Percentiles rank a stretch among this genome's conserved stretches.
Conservation (phyloP, 1,284 basidiomycete species). For the Calocybe gambosa region DNA sequence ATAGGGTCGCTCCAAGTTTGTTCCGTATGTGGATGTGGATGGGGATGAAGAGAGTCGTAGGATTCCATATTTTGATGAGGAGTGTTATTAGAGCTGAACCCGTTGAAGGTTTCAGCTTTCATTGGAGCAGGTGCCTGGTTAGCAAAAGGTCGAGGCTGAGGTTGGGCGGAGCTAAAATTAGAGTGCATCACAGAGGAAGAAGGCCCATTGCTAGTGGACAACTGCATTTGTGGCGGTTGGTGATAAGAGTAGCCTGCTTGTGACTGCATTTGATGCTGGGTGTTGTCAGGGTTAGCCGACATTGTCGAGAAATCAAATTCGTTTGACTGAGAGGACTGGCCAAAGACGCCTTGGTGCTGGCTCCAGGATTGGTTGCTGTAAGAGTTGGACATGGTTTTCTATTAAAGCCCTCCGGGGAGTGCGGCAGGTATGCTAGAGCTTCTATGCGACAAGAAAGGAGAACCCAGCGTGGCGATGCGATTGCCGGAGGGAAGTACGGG, state of each 20-base stretch:
- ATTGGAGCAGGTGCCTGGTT: background rate
- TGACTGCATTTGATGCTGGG: constrained; percentile 3
- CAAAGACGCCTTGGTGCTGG: constrained; percentile 23
- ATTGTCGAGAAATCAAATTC: constrained; percentile 21
- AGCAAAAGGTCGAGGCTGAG: constrained; percentile 9
- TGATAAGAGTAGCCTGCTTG: constrained; percentile 12
- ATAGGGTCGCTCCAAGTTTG: constrained; percentile 12
- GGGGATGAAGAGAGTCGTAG: constrained; percentile 7
- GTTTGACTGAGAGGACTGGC: constrained; percentile 28
- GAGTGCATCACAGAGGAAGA: constrained; percentile 6
- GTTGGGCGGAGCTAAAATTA: constrained; percentile 8
- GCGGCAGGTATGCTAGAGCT: constrained; percentile 11
- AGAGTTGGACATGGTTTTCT: constrained; percentile 25
- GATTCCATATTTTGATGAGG: constrained; percentile 12
- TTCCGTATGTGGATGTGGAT: constrained; percentile 9
- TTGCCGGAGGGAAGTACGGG: background rate
- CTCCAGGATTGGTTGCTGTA: constrained; percentile 28
- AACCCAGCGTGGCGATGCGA: background rate
- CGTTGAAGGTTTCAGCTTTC: constrained; percentile 8
- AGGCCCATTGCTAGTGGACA: constrained; percentile 3
- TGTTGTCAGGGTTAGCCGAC: constrained; percentile 12
- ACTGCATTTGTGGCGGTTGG: constrained; percentile 10
- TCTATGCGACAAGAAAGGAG: constrained; percentile 6
- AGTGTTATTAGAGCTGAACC: constrained; percentile 6
- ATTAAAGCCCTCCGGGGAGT: constrained; percentile 11